Evolutionary conservation across 2,329 filamentous ascomycete genomes (phyloP), one percentile per base, ranked within the genome.

Genomic region (Fusarium subtropicale): DNA sequence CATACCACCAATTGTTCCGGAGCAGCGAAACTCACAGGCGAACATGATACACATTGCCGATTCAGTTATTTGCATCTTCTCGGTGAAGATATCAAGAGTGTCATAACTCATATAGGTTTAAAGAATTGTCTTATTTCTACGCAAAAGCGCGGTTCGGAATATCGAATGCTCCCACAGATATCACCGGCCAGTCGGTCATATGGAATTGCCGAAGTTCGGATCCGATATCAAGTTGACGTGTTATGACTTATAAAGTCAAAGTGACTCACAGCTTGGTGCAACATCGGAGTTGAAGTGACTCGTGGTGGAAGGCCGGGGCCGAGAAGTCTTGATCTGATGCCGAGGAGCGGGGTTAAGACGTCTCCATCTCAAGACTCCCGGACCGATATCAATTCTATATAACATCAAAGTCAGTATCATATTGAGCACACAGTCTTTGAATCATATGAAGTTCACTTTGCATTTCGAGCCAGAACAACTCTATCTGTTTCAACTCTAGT

Each of bases 301-400:
- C 13, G 24, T 44, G 13, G 20, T 2, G n/a, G 12, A 31, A 31
- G 28, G 9, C n/a, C 28, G 26, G 34, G 12, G 22, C 48, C 34
- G 34, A 41, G 28, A 26, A 28, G 24, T 18, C 12, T 39, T 52
- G 24, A 30, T 39, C 38, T 26, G 31, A 26, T 36, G 61, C 62
- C 54, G 62, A 65, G 36, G 62, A 65, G 62, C 62, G 62, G 62
- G 62, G 60, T 65, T 48, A 39, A 22, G 22, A 41, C 24, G 28
- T 38, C 11, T 36, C 28, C 24, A 34, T 47, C 44, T 33, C 15
- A 31, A 34, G 44, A 50, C 20, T 28, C 10, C 11, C 18, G 7
- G 13, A 36, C 41, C 57, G 44, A 51, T 46, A 38, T 45, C 50
- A 47, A 60, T 30, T 57, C 39, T 31, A 64, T 62, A 22, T 31